Percentiles rank a stretch among this genome's conserved stretches.
Evolutionary conservation across 129 eudicot genomes (phyloP).

Genomic region (Sambucus nigra): DNA sequence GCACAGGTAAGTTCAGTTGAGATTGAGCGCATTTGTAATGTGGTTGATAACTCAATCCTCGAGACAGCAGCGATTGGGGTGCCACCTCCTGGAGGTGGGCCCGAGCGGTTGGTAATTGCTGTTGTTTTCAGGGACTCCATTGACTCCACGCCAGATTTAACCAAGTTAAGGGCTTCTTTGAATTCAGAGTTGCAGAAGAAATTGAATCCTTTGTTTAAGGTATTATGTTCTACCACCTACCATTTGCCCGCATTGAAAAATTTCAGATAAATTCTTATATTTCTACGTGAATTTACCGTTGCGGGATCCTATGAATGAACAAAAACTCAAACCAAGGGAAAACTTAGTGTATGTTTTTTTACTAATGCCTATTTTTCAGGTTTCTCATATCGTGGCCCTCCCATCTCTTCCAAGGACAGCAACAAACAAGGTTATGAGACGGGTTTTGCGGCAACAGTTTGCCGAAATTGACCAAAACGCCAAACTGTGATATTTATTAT

Average conservation of each 20-base stretch:
- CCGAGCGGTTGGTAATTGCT: slow-evolving; percentile 69
- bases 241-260: slow-evolving; percentile 5
- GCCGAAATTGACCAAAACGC: slow-evolving; percentile 31
- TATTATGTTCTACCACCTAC: slow-evolving; percentile 11
- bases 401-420: slow-evolving; percentile 93
- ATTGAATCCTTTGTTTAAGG: slow-evolving; percentile 88
- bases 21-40: slow-evolving; percentile 73
- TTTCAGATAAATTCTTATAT: too few species aligned
- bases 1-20: slow-evolving; percentile 94
- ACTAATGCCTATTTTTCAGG: slow-evolving; percentile 31
- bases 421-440: slow-evolving; percentile 90
- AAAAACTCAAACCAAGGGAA: too few species aligned
- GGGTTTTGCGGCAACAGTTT: slow-evolving; percentile 72
- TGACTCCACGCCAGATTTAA: slow-evolving; percentile 25
- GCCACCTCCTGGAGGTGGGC: slow-evolving; percentile 81
- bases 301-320: too few species aligned
- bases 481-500: slow-evolving; percentile 37
- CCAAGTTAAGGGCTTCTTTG: slow-evolving; percentile 32
- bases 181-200: slow-evolving; percentile 68
- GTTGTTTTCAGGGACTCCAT: slow-evolving; percentile 55
- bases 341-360: too few species aligned
- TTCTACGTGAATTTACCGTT: too few species aligned
- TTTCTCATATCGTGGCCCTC: slow-evolving; percentile 40
- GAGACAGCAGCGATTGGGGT: slow-evolving; percentile 96
- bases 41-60: slow-evolving; percentile 39